phyloP scores from a whole-genome alignment of 2,329 filamentous ascomycete species.

The Fusarium burgessii region DNA sequence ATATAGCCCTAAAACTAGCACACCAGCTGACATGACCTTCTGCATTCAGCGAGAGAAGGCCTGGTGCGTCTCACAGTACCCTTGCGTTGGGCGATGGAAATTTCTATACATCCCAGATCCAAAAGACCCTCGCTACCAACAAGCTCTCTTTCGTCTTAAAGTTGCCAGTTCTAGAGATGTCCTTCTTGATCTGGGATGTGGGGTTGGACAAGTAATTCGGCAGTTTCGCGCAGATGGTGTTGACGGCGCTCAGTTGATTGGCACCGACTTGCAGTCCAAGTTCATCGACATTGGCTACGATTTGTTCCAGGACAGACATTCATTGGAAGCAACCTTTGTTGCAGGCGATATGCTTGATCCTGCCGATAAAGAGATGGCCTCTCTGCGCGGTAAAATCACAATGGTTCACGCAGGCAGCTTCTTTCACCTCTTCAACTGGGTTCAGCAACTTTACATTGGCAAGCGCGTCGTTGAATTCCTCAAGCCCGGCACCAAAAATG shows the following conservation, averaged over 20 bases:
- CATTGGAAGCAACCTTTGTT: slow-evolving; percentile 61
- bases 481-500: slow-evolving; percentile 57
- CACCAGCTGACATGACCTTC: slow-evolving; percentile 18
- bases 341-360: slow-evolving; percentile 62
- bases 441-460: slow-evolving; percentile 59
- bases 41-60: slow-evolving; percentile 57
- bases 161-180: slow-evolving; percentile 54
- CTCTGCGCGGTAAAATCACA: slow-evolving; percentile 56
- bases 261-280: slow-evolving; percentile 60
- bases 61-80: slow-evolving; percentile 59
- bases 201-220: slow-evolving; percentile 63
- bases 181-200: slow-evolving; percentile 64
- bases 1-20: not conserved
- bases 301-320: slow-evolving; percentile 70
- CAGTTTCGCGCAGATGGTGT: slow-evolving; percentile 64
- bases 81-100: slow-evolving; percentile 63
- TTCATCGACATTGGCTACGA: slow-evolving; percentile 72
- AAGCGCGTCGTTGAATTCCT: slow-evolving; percentile 60
- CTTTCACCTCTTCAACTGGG: slow-evolving; percentile 63
- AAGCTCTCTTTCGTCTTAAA: slow-evolving; percentile 57
- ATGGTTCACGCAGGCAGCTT: slow-evolving; percentile 64
- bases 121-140: slow-evolving; percentile 57
- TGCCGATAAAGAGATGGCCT: slow-evolving; percentile 51
- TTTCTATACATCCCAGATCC: slow-evolving; percentile 59
- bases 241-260: slow-evolving; percentile 60